phyloP scores from a whole-genome alignment of 495 filamentous ascomycete species.

The Venustampulla echinocandica region DNA sequence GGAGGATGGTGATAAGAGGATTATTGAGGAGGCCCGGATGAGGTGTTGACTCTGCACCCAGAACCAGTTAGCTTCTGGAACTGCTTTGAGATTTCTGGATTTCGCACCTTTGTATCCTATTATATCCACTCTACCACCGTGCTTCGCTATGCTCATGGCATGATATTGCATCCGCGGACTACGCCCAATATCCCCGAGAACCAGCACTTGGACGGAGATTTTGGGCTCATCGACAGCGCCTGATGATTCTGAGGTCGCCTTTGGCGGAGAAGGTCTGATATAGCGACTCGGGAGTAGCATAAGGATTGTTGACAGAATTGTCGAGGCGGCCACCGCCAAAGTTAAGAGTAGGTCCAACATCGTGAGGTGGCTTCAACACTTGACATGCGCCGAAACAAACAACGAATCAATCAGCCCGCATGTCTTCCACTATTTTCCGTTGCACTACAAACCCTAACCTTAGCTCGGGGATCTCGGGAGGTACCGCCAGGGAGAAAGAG shows the following conservation, averaged over 20 bases:
- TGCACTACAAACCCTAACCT: too few species aligned
- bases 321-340: slow-evolving; percentile 21
- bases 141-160: slow-evolving; percentile 81
- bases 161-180: slow-evolving; percentile 99
- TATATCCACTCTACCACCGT: slow-evolving; percentile 71
- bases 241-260: slow-evolving; percentile 2
- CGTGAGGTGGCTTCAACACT: slow-evolving; percentile 1
- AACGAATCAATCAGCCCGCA: background rate
- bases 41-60: slow-evolving; percentile 33
- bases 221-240: slow-evolving; percentile 13
- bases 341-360: slow-evolving; percentile 21
- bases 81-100: background rate
- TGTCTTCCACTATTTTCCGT: too few species aligned
- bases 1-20: slow-evolving; percentile 45
- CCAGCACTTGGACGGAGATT: slow-evolving; percentile 69
- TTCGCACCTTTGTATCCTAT: slow-evolving; percentile 73
- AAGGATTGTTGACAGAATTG: slow-evolving; percentile 19
- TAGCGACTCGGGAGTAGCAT: slow-evolving; percentile 21
- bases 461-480: too few species aligned
- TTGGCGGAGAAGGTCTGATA: slow-evolving; percentile 19
- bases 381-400: background rate
- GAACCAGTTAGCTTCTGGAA: slow-evolving; percentile 5
- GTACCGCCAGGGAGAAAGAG: too few species aligned
- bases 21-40: slow-evolving; percentile 66
- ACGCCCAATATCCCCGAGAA: slow-evolving; percentile 93